Evolutionary conservation across 2,329 filamentous ascomycete species (phyloP).

Genomic region (Shiraia bambusicola): DNA sequence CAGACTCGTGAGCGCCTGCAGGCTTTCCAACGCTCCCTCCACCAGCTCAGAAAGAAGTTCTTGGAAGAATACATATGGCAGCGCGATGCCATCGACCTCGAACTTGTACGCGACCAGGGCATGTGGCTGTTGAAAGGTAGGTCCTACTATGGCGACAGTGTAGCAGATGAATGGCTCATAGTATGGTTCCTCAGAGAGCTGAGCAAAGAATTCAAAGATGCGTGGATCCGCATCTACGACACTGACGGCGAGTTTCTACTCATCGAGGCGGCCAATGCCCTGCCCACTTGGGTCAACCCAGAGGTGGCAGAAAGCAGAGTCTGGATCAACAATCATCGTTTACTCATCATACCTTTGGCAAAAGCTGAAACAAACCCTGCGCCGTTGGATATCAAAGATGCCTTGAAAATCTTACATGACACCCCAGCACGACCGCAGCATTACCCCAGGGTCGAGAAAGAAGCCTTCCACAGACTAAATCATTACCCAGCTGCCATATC

Average conservation of each 20-base stretch:
- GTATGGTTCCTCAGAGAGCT: constrained; percentile 86
- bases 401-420: constrained; percentile 61
- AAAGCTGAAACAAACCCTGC: constrained; percentile 26
- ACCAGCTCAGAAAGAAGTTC: constrained; percentile 62
- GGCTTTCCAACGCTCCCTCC: constrained; percentile 67
- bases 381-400: constrained; percentile 63
- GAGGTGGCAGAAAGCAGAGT: constrained; percentile 84
- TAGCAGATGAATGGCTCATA: constrained; percentile 97
- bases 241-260: constrained; percentile 94
- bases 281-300: constrained; percentile 89
- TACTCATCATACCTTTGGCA: constrained; percentile 69
- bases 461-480: constrained; percentile 85
- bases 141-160: constrained; percentile 88
- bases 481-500: constrained; percentile 79
- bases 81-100: constrained; percentile 74
- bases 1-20: constrained; percentile 68
- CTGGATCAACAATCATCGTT: constrained; percentile 79
- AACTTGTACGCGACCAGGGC: constrained; percentile 60
- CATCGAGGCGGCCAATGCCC: constrained; percentile 83
- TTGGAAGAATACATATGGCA: constrained; percentile 96
- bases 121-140: constrained; percentile 67
- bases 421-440: constrained; percentile 64
- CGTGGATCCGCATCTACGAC: constrained; percentile 84
- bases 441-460: constrained; percentile 74
- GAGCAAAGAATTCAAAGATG: constrained; percentile 67